A percentile compares a stretch with the other conserved stretches of the same genome.
phyloP scores from a whole-genome alignment of 768 basidiomycete species.

The Boletus rubropictus region DNA sequence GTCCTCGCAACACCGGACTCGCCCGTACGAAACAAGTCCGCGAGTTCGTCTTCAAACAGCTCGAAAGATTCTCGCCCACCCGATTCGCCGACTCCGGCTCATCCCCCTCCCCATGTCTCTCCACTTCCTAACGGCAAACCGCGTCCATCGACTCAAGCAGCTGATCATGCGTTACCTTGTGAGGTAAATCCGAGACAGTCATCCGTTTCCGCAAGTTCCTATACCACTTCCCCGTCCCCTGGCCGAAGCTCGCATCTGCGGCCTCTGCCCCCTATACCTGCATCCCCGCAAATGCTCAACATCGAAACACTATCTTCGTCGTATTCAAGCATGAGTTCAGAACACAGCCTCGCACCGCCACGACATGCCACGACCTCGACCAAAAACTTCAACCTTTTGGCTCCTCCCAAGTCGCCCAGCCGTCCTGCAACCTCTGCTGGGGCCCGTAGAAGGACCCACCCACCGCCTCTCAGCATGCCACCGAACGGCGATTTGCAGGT shows the following conservation, averaged over 20 bases:
- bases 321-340: slow-evolving; percentile 15
- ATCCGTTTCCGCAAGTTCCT: slow-evolving; percentile 14
- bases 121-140: slow-evolving; percentile 14
- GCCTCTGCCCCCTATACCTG: slow-evolving; percentile 26
- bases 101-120: slow-evolving; percentile 3
- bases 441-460: slow-evolving; percentile 8
- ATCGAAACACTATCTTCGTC: slow-evolving; percentile 16
- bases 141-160: not conserved
- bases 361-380: slow-evolving; percentile 6
- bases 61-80: slow-evolving; percentile 21
- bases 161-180: slow-evolving; percentile 1
- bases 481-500: not conserved
- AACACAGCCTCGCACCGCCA: slow-evolving; percentile 11
- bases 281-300: slow-evolving; percentile 24
- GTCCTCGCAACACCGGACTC: slow-evolving; percentile 9
- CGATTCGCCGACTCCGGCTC: slow-evolving; percentile 16
- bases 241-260: slow-evolving; percentile 13
- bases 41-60: slow-evolving; percentile 18
- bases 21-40: slow-evolving; percentile 21
- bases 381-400: not conserved
- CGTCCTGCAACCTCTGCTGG: slow-evolving; percentile 42
- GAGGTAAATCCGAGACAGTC: slow-evolving; percentile 22
- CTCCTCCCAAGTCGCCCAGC: slow-evolving; percentile 12
- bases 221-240: slow-evolving; percentile 4
- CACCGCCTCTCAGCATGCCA: not conserved